Conservation (phyloP, 192 early-diverging fungal species). For the Coemansia sp. region DNA sequence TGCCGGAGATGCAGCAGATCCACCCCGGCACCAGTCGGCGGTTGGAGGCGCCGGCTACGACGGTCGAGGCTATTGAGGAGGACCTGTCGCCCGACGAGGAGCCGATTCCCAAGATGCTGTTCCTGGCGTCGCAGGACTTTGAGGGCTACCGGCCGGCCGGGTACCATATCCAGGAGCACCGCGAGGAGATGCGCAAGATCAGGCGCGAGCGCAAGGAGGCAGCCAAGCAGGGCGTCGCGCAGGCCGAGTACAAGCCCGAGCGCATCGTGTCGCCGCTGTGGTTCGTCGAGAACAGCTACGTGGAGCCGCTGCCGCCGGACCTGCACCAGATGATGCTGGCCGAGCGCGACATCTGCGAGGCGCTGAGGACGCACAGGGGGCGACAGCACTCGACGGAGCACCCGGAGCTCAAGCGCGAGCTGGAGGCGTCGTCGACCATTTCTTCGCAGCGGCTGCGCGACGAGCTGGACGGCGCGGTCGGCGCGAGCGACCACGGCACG, state of each 20-base stretch:
- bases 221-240: slow-evolving; percentile 22
- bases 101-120: slow-evolving; percentile 35
- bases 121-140: slow-evolving; percentile 43
- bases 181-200: slow-evolving; percentile 38
- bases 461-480: slow-evolving; percentile 31
- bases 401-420: slow-evolving; percentile 38
- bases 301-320: slow-evolving; percentile 31
- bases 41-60: slow-evolving; percentile 9
- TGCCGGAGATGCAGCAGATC: slow-evolving; percentile 45
- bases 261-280: slow-evolving; percentile 28
- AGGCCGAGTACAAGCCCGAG: slow-evolving; percentile 4
- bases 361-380: slow-evolving; percentile 6
- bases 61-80: slow-evolving; percentile 42
- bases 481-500: slow-evolving; percentile 18
- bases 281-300: slow-evolving; percentile 32
- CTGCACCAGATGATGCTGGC: slow-evolving; percentile 19
- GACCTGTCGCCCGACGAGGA: slow-evolving; percentile 43
- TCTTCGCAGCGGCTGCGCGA: slow-evolving; percentile 35
- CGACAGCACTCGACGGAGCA: slow-evolving; percentile 21
- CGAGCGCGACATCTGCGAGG: slow-evolving; percentile 37
- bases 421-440: slow-evolving; percentile 28
- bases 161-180: slow-evolving; percentile 32
- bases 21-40: slow-evolving; percentile 1
- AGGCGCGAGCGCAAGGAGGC: slow-evolving; percentile 31
- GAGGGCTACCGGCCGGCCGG: slow-evolving; percentile 41